Conservation (phyloP, 257 asterid species). For the Solanum piurae region DNA sequence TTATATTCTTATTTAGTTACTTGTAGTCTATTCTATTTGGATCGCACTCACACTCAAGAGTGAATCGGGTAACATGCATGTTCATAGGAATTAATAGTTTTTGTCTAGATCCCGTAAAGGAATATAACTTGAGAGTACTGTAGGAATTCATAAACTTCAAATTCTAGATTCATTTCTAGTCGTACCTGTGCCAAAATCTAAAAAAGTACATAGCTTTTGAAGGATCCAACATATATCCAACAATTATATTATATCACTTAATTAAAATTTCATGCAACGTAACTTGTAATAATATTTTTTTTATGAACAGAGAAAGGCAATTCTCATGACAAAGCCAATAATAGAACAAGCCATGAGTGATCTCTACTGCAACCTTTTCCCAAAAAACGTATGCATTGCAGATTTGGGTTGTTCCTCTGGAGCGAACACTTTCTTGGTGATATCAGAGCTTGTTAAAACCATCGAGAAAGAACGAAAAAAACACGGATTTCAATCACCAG, state of each 20-base stretch:
- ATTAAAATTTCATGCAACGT: no score
- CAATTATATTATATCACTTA: no score
- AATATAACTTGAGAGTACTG: not conserved
- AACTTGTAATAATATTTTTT: no score
- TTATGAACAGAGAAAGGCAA: constrained; percentile 23
- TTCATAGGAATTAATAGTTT: no score
- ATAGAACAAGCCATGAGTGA: constrained; percentile 29
- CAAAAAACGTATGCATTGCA: not conserved
- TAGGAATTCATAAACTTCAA: not conserved
- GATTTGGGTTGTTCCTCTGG: constrained; percentile 9
- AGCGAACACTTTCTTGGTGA: constrained; percentile 1
- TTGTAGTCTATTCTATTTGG: not conserved
- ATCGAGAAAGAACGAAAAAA: constrained; percentile 6
- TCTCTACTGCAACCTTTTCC: not conserved
- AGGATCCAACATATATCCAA: no score
- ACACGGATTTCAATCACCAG: constrained; percentile 14
- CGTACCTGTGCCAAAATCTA: no score
- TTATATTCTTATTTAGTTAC: not conserved
- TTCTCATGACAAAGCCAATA: constrained; percentile 26
- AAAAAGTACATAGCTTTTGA: no score
- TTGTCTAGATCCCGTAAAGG: no score
- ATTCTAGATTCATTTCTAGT: fast-evolving
- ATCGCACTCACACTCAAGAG: no score
- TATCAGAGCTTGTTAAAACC: constrained; percentile 13
- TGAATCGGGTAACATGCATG: no score